phyloP scores from a whole-genome alignment of 176 grass and related monocot species.

The Musa itinerans region DNA sequence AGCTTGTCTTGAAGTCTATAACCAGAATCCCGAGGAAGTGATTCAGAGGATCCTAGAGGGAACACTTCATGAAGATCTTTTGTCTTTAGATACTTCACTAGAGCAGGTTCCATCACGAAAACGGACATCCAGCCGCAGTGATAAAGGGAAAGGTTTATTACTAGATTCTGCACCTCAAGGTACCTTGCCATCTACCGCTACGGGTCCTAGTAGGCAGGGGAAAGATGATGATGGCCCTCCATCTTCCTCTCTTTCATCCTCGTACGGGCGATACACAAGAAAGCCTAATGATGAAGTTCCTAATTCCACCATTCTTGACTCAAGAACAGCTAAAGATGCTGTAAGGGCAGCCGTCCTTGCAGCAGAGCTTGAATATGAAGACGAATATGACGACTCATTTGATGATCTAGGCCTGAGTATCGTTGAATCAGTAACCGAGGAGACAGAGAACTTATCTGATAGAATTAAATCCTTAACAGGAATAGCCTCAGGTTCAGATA shows the following conservation, averaged over 20 bases:
- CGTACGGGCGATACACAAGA: conserved; percentile 77
- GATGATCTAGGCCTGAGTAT: conserved; percentile 88
- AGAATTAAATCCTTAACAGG: neutral
- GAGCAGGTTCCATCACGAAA: conserved; percentile 59
- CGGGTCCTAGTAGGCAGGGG: conserved; percentile 16
- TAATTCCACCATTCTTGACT: conserved; percentile 49
- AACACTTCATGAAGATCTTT: conserved; percentile 88
- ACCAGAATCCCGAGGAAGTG: conserved; percentile 74
- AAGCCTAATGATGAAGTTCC: conserved; percentile 49
- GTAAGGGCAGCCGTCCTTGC: conserved; percentile 46
- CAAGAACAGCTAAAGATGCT: conserved; percentile 50
- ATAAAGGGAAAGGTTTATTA: conserved; percentile 82
- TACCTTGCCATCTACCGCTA: conserved; percentile 23
- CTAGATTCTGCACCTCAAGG: conserved; percentile 33
- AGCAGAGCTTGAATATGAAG: conserved; percentile 74
- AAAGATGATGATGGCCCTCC: conserved; percentile 28
- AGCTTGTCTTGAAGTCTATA: conserved; percentile 90
- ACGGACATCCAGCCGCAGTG: conserved; percentile 33
- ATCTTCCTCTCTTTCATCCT: conserved; percentile 51
- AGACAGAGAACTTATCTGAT: conserved; percentile 48
- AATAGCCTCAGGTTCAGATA: conserved; percentile 1
- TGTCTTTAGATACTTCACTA: conserved; percentile 62
- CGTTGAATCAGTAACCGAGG: conserved; percentile 77
- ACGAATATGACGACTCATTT: conserved; percentile 97
- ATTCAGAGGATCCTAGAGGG: conserved; percentile 86